These are phyloP conservation scores for Selaginella moellendorffii DNA, from an alignment of 75 land plant genomes.

Conservation along the genomic window DNA sequence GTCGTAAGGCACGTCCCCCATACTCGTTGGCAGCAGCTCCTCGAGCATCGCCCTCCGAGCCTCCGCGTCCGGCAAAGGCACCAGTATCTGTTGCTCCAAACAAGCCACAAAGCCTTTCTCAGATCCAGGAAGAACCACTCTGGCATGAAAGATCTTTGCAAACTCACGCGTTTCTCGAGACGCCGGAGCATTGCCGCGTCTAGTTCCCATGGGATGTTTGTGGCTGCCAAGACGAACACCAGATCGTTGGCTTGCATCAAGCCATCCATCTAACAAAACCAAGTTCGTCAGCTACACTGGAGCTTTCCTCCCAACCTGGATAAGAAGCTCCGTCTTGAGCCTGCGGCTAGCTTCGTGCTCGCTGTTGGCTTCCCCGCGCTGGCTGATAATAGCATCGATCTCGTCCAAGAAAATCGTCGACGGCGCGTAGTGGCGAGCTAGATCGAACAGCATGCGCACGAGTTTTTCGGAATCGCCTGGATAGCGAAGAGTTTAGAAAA, in stretches of 20 bases:
- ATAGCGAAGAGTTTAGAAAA: too few species aligned
- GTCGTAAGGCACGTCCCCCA: conserved; percentile 44
- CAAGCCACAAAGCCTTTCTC: too few species aligned
- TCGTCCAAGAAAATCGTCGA: conserved; percentile 96
- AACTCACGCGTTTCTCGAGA: conserved; percentile 79
- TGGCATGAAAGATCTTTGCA: too few species aligned
- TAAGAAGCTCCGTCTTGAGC: conserved; percentile 89
- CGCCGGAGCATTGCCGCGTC: conserved; percentile 97
- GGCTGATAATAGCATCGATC: conserved; percentile 93
- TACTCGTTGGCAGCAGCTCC: conserved; percentile 40
- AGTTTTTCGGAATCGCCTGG: conserved; percentile 98
- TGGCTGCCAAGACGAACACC: conserved; percentile 94
- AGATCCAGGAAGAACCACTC: too few species aligned
- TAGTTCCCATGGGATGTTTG: conserved; percentile 94
- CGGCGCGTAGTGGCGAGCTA: conserved; percentile 95
- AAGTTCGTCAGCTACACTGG: background rate
- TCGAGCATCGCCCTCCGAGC: conserved; percentile 88
- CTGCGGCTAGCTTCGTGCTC: conserved; percentile 98
- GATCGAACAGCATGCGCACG: conserved; percentile 77
- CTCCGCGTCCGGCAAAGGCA: conserved; percentile 90
- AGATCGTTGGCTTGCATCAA: conserved; percentile 66
- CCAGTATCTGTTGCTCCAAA: conserved; percentile 42
- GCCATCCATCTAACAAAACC: conserved; percentile 72
- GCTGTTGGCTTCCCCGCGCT: conserved; percentile 91
- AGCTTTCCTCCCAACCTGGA: conserved; percentile 42